These are phyloP conservation scores for Atractiella rhizophila DNA, from an alignment of 768 basidiomycete genomes.

Conservation along the genomic window DNA sequence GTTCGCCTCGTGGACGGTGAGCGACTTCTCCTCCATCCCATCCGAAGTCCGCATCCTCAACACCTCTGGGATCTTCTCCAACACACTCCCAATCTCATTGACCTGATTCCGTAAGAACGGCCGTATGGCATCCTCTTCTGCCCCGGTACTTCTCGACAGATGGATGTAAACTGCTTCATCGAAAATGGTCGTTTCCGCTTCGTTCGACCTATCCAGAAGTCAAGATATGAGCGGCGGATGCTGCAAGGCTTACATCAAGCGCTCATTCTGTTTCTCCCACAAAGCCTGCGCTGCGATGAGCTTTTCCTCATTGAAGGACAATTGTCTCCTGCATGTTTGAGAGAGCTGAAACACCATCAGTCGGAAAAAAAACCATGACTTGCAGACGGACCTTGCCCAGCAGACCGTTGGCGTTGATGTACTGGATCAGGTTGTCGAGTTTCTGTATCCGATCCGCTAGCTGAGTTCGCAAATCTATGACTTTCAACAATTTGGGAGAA, in stretches of 20 bases:
- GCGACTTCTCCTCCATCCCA: slow-evolving; percentile 26
- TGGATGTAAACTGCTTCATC: slow-evolving; percentile 33
- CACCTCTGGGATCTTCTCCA: slow-evolving; percentile 35
- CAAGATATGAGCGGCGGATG: not conserved
- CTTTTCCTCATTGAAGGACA: slow-evolving; percentile 66
- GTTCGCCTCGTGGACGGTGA: slow-evolving; percentile 41
- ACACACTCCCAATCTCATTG: slow-evolving; percentile 37
- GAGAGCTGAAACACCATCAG: slow-evolving; percentile 36
- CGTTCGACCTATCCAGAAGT: not conserved
- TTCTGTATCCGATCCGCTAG: slow-evolving; percentile 47
- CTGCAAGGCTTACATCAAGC: slow-evolving; percentile 18
- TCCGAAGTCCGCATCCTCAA: slow-evolving; percentile 25
- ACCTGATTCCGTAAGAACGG: slow-evolving; percentile 51
- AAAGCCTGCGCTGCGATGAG: slow-evolving; percentile 53
- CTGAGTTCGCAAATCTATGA: slow-evolving; percentile 58
- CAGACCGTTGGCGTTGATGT: slow-evolving; percentile 65
- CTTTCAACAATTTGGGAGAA: slow-evolving; percentile 43
- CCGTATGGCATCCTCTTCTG: slow-evolving; percentile 51
- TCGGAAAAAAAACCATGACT: not conserved
- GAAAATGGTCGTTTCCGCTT: not conserved
- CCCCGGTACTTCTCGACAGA: slow-evolving; percentile 38
- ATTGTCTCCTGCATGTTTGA: slow-evolving; percentile 43
- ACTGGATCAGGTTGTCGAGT: slow-evolving; percentile 59
- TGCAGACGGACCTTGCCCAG: slow-evolving; percentile 35
- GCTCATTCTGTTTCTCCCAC: slow-evolving; percentile 31